These are phyloP conservation scores for Sporothrix sp. DNA, from an alignment of 2,329 filamentous ascomycete species.

Conservation along the genomic window DNA sequence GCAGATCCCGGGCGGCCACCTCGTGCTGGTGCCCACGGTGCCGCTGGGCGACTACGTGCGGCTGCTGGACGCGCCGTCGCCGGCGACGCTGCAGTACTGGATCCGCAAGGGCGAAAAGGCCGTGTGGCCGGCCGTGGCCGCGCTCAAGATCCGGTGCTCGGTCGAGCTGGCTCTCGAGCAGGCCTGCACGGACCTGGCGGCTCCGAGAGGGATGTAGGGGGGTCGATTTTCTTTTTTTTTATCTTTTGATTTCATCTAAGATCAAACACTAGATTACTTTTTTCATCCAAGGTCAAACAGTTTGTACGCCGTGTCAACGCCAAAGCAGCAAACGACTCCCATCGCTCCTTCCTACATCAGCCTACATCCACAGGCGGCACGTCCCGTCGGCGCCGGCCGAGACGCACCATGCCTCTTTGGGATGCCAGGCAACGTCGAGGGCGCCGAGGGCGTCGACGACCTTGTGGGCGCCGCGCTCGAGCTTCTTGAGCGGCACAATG, in stretches of 20 bases:
- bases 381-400: slow-evolving; percentile 92
- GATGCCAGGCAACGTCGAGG: slow-evolving; percentile 93
- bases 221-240: too few relatives aligned
- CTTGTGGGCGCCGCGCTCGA: slow-evolving; percentile 65
- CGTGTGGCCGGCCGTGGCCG: slow-evolving; percentile 82
- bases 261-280: neutral
- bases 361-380: slow-evolving; percentile 79
- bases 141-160: slow-evolving; percentile 70
- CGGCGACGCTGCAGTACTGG: slow-evolving; percentile 72
- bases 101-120: slow-evolving; percentile 73
- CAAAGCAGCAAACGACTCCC: neutral
- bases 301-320: too few relatives aligned
- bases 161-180: slow-evolving; percentile 82
- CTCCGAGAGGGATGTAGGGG: too few relatives aligned
- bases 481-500: slow-evolving; percentile 90
- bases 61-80: slow-evolving; percentile 73
- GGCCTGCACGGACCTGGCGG: slow-evolving; percentile 53
- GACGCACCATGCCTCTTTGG: slow-evolving; percentile 84
- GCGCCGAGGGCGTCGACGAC: slow-evolving; percentile 80
- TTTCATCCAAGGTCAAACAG: neutral
- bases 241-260: too few relatives aligned
- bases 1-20: slow-evolving; percentile 53
- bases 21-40: slow-evolving; percentile 77
- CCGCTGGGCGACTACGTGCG: slow-evolving; percentile 62
- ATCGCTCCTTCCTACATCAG: too few relatives aligned